These are phyloP conservation scores for Saposhnikovia divaricata DNA, from an alignment of 129 eudicot genomes.

Conservation along the genomic window DNA sequence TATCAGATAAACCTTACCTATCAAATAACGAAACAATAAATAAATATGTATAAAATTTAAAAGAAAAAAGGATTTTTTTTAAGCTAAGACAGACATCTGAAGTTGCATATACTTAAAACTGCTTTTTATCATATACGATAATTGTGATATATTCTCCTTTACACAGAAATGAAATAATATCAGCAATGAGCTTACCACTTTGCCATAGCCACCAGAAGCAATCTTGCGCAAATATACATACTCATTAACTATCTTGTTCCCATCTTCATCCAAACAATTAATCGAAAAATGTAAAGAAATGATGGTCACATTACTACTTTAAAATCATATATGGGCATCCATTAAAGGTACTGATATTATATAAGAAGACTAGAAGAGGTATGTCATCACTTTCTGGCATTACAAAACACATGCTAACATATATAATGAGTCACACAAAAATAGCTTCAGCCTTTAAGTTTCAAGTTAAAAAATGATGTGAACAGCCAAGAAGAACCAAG, in stretches of 20 bases:
- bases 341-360: neutral
- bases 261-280: slow-evolving; percentile 60
- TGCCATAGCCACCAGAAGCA: slow-evolving; percentile 93
- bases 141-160: neutral
- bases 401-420: too few species aligned
- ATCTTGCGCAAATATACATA: slow-evolving; percentile 71
- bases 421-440: too few species aligned
- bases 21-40: too few species aligned
- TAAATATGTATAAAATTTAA: too few species aligned
- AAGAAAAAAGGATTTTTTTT: too few species aligned
- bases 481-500: too few species aligned
- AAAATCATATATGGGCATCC: neutral
- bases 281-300: neutral
- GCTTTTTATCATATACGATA: slow-evolving; percentile 10
- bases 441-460: too few species aligned
- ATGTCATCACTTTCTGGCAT: neutral
- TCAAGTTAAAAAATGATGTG: too few species aligned
- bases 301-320: neutral
- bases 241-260: slow-evolving; percentile 83
- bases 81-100: too few species aligned
- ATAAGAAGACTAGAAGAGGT: neutral
- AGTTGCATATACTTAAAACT: too few species aligned
- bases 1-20: slow-evolving; percentile 37
- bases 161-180: neutral
- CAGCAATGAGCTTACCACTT: slow-evolving; percentile 63